Percentiles rank a stretch among this genome's conserved stretches.
phyloP scores from a whole-genome alignment of 1,139 yeast genomes.

The Suhomyces chickasaworum region DNA sequence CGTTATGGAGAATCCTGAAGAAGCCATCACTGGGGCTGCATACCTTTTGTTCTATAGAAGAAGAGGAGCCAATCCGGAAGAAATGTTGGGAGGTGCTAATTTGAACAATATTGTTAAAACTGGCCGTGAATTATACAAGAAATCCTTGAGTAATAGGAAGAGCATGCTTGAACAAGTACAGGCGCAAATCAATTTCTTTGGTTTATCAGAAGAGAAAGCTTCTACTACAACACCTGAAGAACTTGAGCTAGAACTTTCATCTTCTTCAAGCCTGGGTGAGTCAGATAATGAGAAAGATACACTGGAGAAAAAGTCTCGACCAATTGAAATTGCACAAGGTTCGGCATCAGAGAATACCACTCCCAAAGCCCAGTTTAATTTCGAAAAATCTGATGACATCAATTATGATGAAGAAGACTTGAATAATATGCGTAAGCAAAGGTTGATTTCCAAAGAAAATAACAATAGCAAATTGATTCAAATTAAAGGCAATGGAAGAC shows the following conservation, averaged over 20 bases:
- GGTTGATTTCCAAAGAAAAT: constrained; percentile 35
- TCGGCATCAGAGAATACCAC: background rate
- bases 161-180: constrained; percentile 23
- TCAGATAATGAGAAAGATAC: background rate
- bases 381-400: constrained; percentile 20
- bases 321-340: constrained; percentile 13
- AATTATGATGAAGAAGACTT: constrained; percentile 23
- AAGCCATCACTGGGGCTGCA: constrained; percentile 78
- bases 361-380: constrained; percentile 17
- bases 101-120: constrained; percentile 21
- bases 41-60: constrained; percentile 82
- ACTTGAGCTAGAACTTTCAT: constrained; percentile 6
- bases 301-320: constrained; percentile 13
- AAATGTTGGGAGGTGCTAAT: constrained; percentile 40
- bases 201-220: constrained; percentile 22
- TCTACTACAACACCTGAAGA: constrained; percentile 17
- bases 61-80: constrained; percentile 32
- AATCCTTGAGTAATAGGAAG: constrained; percentile 15
- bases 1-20: constrained; percentile 56
- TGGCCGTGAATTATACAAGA: constrained; percentile 17
- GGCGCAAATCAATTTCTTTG: constrained; percentile 24
- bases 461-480: constrained; percentile 28
- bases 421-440: constrained; percentile 35
- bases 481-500: constrained; percentile 27
- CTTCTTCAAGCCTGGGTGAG: background rate